Percentiles rank a stretch among this genome's conserved stretches.
Conservation (phyloP, 805 yeast genomes). For the Vanderwaltozyma polyspora region DNA sequence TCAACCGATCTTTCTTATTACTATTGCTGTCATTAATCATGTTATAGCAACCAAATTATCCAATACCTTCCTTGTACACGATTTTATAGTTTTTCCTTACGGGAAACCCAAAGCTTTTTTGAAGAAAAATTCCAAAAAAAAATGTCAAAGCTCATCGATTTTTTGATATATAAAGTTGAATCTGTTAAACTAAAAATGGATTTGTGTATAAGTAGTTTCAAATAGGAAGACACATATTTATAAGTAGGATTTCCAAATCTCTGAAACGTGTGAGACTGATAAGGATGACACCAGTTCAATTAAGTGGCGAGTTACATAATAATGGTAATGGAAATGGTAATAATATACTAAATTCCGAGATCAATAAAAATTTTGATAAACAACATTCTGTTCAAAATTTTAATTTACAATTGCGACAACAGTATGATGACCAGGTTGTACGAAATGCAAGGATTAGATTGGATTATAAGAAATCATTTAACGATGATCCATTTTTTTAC, state of each 20-base stretch:
- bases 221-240: not conserved
- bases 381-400: too few relatives aligned
- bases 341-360: not conserved
- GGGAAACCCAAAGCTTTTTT: too few relatives aligned
- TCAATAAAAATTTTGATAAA: not conserved
- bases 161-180: too few relatives aligned
- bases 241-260: not conserved
- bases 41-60: too few relatives aligned
- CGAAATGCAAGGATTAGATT: conserved; percentile 20
- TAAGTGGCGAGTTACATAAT: conserved; percentile 1
- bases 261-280: conserved; percentile 1
- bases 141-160: too few relatives aligned
- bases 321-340: not conserved
- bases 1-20: too few relatives aligned
- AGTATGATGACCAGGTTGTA: conserved; percentile 14
- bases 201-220: too few relatives aligned
- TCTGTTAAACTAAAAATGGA: too few relatives aligned
- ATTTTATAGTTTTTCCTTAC: too few relatives aligned
- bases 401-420: not conserved
- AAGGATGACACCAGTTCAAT: not conserved
- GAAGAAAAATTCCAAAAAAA: too few relatives aligned
- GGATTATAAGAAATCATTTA: conserved; percentile 20
- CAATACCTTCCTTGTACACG: too few relatives aligned
- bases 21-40: too few relatives aligned
- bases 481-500: conserved; percentile 21